Evolutionary conservation across 441 rosid species (phyloP).

Genomic region (Pelargonium myrrhifolium): DNA sequence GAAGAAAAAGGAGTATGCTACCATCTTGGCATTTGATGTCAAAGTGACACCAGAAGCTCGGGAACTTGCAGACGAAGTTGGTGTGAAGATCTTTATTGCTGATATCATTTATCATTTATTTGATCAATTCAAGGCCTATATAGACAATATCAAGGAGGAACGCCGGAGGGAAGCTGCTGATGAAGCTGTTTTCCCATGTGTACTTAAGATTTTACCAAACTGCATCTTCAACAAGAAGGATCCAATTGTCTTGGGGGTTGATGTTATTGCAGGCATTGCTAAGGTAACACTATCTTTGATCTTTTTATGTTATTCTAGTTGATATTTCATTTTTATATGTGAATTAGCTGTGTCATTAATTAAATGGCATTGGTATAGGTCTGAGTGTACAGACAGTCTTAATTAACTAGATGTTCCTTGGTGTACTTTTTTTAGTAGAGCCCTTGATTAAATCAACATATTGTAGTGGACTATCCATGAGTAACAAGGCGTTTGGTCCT

Average conservation of each 20-base stretch:
- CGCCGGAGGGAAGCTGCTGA: slow-evolving; percentile 87
- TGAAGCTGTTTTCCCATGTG: slow-evolving; percentile 93
- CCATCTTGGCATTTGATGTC: slow-evolving; percentile 93
- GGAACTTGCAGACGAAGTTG: slow-evolving; percentile 75
- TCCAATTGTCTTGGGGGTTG: slow-evolving; percentile 92
- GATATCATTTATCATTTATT: slow-evolving; percentile 92
- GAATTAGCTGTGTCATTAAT: background rate
- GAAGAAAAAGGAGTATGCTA: slow-evolving; percentile 84
- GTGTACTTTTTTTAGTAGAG: background rate
- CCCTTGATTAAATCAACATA: background rate
- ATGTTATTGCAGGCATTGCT: slow-evolving; percentile 65
- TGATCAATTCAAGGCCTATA: slow-evolving; percentile 90
- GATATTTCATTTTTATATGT: background rate
- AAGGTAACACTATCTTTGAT: slow-evolving; percentile 41
- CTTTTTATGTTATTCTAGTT: background rate
- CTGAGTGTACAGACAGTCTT: background rate
- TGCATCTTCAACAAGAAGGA: slow-evolving; percentile 82
- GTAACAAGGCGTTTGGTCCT: background rate
- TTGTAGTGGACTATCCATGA: background rate
- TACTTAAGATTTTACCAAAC: slow-evolving; percentile 66
- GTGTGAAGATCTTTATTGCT: slow-evolving; percentile 86
- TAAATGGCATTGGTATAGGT: background rate
- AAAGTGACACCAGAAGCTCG: slow-evolving; percentile 84
- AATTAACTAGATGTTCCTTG: background rate
- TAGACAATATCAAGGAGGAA: slow-evolving; percentile 76